Percentiles rank a stretch among this genome's conserved stretches.
These are phyloP conservation scores for Fusarium domesticum DNA, from an alignment of 2,329 filamentous ascomycete genomes.

Conservation along the genomic window DNA sequence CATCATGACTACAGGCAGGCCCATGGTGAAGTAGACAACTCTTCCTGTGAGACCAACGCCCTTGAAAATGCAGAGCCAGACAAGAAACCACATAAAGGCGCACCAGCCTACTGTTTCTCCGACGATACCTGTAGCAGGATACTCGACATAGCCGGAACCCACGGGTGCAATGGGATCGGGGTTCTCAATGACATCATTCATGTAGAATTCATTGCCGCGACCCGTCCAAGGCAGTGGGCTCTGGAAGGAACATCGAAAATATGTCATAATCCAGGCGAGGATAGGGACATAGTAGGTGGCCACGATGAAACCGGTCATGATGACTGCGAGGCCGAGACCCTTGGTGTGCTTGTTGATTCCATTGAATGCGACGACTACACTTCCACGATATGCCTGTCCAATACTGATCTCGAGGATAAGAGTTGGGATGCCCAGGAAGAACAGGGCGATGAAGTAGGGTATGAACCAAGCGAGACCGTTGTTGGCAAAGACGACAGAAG, in stretches of 20 bases:
- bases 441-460: conserved; percentile 6
- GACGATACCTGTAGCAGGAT: conserved; percentile 45
- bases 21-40: conserved; percentile 61
- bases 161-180: conserved; percentile 37
- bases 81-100: conserved; percentile 56
- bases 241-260: conserved; percentile 51
- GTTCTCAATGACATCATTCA: conserved; percentile 47
- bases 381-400: conserved; percentile 58
- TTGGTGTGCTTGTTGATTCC: conserved; percentile 48
- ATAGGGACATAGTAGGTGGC: conserved; percentile 54
- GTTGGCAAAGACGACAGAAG: not conserved
- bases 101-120: conserved; percentile 58
- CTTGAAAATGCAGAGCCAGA: conserved; percentile 59
- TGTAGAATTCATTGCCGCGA: conserved; percentile 51
- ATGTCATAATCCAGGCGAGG: conserved; percentile 54
- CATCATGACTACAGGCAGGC: conserved; percentile 54
- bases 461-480: conserved; percentile 4
- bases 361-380: conserved; percentile 48
- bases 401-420: conserved; percentile 60
- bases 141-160: conserved; percentile 45
- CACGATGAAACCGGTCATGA: conserved; percentile 50
- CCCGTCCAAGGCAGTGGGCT: conserved; percentile 51
- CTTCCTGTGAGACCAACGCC: conserved; percentile 56
- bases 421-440: conserved; percentile 48
- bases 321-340: conserved; percentile 48